These are phyloP conservation scores for Lasiosphaeria hispida DNA, from an alignment of 495 filamentous ascomycete genomes.

Conservation along the genomic window DNA sequence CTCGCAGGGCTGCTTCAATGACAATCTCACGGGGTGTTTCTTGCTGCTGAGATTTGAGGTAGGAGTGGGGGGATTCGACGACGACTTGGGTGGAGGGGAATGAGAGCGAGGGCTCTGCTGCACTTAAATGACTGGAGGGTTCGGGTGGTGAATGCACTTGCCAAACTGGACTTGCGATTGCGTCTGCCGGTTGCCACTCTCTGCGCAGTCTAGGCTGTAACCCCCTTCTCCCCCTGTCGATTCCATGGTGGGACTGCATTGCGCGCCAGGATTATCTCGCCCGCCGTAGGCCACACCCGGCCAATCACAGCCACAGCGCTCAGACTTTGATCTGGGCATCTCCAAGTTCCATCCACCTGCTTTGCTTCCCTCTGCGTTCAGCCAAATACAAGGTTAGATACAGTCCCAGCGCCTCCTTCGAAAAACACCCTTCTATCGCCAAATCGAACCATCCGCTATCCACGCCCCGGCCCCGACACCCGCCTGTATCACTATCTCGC, in stretches of 20 bases:
- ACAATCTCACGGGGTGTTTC: no score
- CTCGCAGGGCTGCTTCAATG: no score
- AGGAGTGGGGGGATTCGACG: no score
- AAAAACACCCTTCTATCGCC: constrained; percentile 10
- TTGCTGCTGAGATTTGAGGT: no score
- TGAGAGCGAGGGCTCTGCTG: no score
- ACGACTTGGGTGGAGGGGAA: no score
- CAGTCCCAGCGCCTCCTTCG: constrained; percentile 17
- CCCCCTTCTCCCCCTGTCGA: not conserved
- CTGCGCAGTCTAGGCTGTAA: not conserved
- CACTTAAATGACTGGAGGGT: not conserved
- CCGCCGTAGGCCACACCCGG: constrained; percentile 22
- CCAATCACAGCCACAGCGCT: constrained; percentile 36
- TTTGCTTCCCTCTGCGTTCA: constrained; percentile 18
- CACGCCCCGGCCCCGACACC: constrained; percentile 6
- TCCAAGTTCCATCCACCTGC: constrained; percentile 25
- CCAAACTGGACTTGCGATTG: not conserved
- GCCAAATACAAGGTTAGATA: constrained; percentile 18
- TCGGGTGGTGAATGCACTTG: not conserved
- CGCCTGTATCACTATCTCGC: constrained; percentile 17
- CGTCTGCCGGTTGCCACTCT: not conserved
- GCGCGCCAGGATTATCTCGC: constrained; percentile 17
- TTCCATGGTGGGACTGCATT: constrained; percentile 14
- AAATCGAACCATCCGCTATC: constrained; percentile 13
- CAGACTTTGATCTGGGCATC: constrained; percentile 38